These are phyloP conservation scores for Claviceps sp. DNA, from an alignment of 2,329 filamentous ascomycete species.

Conservation along the genomic window DNA sequence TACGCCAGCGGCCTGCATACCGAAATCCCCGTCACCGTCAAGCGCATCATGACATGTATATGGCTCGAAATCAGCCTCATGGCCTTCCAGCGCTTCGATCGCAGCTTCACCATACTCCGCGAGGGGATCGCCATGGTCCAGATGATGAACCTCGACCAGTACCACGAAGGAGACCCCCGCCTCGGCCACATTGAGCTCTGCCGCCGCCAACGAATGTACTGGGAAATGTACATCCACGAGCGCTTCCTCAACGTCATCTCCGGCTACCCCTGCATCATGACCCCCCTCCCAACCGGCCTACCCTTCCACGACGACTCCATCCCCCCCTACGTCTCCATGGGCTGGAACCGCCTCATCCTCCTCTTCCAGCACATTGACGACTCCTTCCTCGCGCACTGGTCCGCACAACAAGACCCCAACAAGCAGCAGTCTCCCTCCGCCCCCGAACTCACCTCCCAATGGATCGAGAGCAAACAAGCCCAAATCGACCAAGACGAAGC, in stretches of 20 bases:
- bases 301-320: conserved; percentile 20
- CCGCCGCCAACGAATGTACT: conserved; percentile 12
- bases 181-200: conserved; percentile 8
- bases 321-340: conserved; percentile 21
- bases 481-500: conserved; percentile 25
- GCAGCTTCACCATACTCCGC: conserved; percentile 33
- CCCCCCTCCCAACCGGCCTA: conserved; percentile 18
- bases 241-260: conserved; percentile 40
- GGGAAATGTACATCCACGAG: conserved; percentile 14
- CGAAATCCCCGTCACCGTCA: conserved; percentile 25
- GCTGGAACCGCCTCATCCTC: conserved; percentile 24
- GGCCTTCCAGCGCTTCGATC: conserved; percentile 30
- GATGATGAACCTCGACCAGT: conserved; percentile 27
- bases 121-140: conserved; percentile 32
- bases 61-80: conserved; percentile 39
- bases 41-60: conserved; percentile 33
- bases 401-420: conserved; percentile 14
- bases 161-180: conserved; percentile 15
- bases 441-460: conserved; percentile 19
- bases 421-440: conserved; percentile 4
- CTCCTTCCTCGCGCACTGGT: conserved; percentile 24
- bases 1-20: conserved; percentile 18
- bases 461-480: conserved; percentile 27
- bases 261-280: conserved; percentile 26
- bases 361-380: conserved; percentile 26